Evolutionary conservation across 2,329 filamentous ascomycete species (phyloP).

Genomic region (Talaromyces sp.): DNA sequence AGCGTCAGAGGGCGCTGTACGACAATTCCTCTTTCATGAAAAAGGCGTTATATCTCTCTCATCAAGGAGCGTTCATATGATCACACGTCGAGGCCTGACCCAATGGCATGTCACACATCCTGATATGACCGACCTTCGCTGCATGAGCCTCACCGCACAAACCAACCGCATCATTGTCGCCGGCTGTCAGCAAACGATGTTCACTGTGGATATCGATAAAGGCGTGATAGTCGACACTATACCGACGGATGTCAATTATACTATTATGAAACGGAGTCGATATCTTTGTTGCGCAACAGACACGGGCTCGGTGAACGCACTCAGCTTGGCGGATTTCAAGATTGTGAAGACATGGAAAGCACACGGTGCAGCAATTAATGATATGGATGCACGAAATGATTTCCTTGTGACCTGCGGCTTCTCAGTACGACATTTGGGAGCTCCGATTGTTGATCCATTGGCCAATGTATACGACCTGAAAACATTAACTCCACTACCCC

Average conservation of each 20-base stretch:
- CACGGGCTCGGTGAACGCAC: constrained; percentile 74
- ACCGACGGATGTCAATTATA: constrained; percentile 70
- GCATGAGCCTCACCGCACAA: constrained; percentile 93
- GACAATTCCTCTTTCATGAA: constrained; percentile 86
- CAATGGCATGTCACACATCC: constrained; percentile 80
- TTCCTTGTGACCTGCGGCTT: constrained; percentile 94
- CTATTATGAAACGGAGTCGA: constrained; percentile 80
- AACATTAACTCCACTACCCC: constrained; percentile 78
- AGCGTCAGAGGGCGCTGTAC: constrained; percentile 68
- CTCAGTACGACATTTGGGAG: constrained; percentile 72
- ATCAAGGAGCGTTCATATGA: constrained; percentile 78
- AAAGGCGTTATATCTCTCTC: constrained; percentile 85
- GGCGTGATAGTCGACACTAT: constrained; percentile 68
- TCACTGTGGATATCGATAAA: constrained; percentile 67
- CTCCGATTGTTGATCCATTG: constrained; percentile 81
- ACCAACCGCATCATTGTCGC: constrained; percentile 81
- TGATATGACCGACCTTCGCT: constrained; percentile 80
- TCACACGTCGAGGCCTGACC: constrained; percentile 72
- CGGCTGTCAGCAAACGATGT: constrained; percentile 80
- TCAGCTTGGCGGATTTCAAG: constrained; percentile 72
- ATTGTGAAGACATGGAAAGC: constrained; percentile 86
- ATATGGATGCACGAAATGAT: constrained; percentile 96
- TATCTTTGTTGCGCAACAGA: constrained; percentile 90
- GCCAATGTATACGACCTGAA: constrained; percentile 96
- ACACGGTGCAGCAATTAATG: constrained; percentile 81